Evolutionary conservation across 2,329 filamentous ascomycete genomes (phyloP), one percentile per base, ranked within the genome.

Genomic region (Microcera coccophila): DNA sequence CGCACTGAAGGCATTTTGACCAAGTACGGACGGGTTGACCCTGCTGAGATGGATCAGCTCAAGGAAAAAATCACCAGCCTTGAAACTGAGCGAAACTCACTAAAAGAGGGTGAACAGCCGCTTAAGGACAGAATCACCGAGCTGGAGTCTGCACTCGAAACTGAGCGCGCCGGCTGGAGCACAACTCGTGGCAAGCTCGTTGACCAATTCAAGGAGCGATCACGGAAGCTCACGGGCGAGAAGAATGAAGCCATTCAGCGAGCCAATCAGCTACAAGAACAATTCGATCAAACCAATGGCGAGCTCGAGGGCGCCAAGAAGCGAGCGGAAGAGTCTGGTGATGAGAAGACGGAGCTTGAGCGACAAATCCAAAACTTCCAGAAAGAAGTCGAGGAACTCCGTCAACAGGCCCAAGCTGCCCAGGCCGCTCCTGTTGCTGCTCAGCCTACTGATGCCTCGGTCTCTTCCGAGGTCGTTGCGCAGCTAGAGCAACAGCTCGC

Each of bases 1-100:
- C 85, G 93, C 18, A 94, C 90, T 2, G 90, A 97, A 62, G 88
- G 94, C 55, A 96, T 98, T 48, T 79, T 98, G 38, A 90, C 89
- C 53, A 96, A 95, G 63, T 96, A 97, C 61, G 90, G 95, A 54
- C 87, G 91, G 42, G 88, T 94, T 39, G 93, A 98, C 61, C 91
- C 93, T 33, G 88, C 87, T 3, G 91, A 97, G 60, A 79, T 96
- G 62, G 91, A 97, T 57, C 83, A 85, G 46, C 76, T 98, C 44
- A 95, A 93, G 70, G 81, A 86, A 60, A 83, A 84, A 45, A 79
- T 96, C 40, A 70, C 80, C 5, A 70, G 69, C 2, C 68, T 90
- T 10, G 76, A 88, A 61, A 69, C 73, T 21, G 85, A 90, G 60
- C 77, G 82, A 7, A 76, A 85, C 52, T 55, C 71, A 3, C 64